Conservation (phyloP, 257 asterid genomes). For the Gardenia jasminoides region DNA sequence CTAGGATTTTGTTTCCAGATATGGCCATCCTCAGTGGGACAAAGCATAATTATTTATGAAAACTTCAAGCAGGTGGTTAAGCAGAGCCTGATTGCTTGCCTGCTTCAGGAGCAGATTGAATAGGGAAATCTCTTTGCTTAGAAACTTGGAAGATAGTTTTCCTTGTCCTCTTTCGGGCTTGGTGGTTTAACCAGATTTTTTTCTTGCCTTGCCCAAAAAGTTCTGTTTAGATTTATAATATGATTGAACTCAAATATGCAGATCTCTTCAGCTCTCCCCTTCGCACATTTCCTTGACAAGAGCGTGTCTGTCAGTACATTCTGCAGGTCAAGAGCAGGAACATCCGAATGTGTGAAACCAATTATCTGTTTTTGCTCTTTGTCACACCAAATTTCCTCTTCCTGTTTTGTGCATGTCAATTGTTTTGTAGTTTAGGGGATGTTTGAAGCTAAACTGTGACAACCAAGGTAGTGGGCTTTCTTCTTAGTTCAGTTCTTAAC, state of each 20-base stretch:
- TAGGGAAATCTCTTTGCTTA: not conserved
- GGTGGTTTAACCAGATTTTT: not conserved
- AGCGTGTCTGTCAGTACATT: not conserved
- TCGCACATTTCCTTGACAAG: not conserved
- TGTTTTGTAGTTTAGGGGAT: not conserved
- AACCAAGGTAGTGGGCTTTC: not conserved
- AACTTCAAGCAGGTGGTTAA: not conserved
- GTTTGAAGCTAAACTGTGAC: not conserved
- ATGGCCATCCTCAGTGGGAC: not conserved
- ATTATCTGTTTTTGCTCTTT: not conserved
- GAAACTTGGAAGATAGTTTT: not conserved
- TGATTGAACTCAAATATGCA: not conserved
- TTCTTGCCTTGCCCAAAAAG: not conserved
- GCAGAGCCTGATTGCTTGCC: not conserved
- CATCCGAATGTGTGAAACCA: no score
- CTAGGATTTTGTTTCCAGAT: not conserved
- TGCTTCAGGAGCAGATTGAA: not conserved
- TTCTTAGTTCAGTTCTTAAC: not conserved
- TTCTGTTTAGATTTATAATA: not conserved
- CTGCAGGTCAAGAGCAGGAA: not conserved
- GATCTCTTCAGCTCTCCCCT: not conserved
- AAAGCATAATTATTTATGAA: not conserved
- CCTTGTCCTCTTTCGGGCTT: not conserved
- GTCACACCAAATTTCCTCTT: no score
- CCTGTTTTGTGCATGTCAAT: not conserved